Conservation (phyloP, 2,329 filamentous ascomycete species). For the Aaosphaeria pasadenensis region DNA sequence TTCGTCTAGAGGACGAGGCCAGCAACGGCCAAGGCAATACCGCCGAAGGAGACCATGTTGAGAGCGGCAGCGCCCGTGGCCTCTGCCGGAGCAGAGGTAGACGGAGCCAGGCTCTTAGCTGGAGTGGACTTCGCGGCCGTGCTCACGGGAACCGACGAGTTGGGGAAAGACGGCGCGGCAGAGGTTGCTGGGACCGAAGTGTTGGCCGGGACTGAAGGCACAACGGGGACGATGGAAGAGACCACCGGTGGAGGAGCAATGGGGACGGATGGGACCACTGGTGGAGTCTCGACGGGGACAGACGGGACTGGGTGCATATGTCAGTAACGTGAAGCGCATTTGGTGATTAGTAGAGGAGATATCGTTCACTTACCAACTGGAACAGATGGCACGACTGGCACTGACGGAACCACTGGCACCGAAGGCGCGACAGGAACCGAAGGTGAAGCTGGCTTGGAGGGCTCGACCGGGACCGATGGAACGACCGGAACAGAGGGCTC, state of each 20-base stretch:
- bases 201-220: neutral
- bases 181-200: neutral
- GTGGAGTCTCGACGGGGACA: neutral
- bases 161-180: slow-evolving; percentile 1
- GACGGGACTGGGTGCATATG: neutral
- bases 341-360: neutral
- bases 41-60: slow-evolving; percentile 26
- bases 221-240: neutral
- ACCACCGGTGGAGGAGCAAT: neutral
- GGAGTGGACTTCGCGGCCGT: neutral
- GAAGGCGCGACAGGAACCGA: slow-evolving; percentile 4
- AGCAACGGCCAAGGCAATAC: slow-evolving; percentile 22
- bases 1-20: slow-evolving; percentile 18
- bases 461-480: slow-evolving; percentile 3
- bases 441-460: slow-evolving; percentile 2
- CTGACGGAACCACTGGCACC: neutral
- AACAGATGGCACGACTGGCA: neutral
- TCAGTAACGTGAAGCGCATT: neutral
- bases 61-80: slow-evolving; percentile 20
- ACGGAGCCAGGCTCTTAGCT: neutral
- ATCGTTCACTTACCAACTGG: neutral
- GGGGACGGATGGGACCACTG: neutral
- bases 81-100: slow-evolving; percentile 7
- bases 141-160: slow-evolving; percentile 2
- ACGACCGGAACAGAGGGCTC: slow-evolving; percentile 6